Evolutionary conservation across 2,329 filamentous ascomycete genomes (phyloP).

Genomic region (Chaetomiaceae sp.): DNA sequence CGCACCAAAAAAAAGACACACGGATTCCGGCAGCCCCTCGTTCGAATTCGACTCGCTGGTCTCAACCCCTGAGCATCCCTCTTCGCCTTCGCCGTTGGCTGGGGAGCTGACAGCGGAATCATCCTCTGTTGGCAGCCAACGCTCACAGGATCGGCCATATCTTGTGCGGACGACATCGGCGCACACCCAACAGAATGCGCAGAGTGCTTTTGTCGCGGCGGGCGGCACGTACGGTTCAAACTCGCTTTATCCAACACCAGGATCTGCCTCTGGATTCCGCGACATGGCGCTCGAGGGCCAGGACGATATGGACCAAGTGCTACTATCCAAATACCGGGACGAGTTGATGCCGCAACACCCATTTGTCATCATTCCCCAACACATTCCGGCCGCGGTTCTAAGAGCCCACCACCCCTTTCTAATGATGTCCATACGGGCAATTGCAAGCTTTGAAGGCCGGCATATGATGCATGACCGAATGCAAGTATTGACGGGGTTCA

Average conservation of each 20-base stretch:
- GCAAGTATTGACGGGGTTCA: constrained; percentile 42
- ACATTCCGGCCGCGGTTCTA: constrained; percentile 36
- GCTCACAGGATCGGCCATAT: not conserved
- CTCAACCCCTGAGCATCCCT: constrained; percentile 14
- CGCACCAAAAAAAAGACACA: not conserved
- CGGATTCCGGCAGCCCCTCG: constrained; percentile 1
- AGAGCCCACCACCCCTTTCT: constrained; percentile 43
- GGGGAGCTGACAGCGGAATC: not conserved
- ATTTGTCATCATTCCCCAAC: constrained; percentile 42
- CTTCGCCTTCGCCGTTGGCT: constrained; percentile 12
- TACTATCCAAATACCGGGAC: constrained; percentile 42
- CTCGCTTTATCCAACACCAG: not conserved
- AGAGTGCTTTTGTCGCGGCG: not conserved
- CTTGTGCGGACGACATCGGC: not conserved
- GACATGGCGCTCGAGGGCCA: constrained; percentile 1
- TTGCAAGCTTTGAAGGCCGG: constrained; percentile 44
- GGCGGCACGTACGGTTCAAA: not conserved
- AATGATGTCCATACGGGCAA: constrained; percentile 47
- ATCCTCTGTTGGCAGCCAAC: constrained; percentile 1
- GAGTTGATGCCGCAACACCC: constrained; percentile 43
- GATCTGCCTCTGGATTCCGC: not conserved
- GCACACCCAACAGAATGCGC: not conserved
- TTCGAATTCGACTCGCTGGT: constrained; percentile 7
- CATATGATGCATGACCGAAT: constrained; percentile 48
- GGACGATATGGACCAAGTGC: constrained; percentile 44